Base-by-base conservation (phyloP, 2,329 filamentous ascomycete genomes). In the Alternaria sp. region DNA sequence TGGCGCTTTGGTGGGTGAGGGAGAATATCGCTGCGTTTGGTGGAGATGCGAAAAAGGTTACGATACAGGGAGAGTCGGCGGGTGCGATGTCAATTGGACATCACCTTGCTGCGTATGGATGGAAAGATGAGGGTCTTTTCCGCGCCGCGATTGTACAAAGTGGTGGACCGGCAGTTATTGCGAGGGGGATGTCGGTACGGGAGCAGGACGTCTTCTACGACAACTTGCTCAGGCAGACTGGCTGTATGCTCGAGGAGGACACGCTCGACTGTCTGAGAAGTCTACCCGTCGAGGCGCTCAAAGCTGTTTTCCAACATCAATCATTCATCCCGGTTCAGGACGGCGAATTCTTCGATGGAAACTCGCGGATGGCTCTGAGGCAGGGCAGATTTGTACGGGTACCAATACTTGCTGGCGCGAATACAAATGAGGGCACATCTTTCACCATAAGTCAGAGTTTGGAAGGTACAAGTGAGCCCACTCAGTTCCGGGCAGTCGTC, bases 341-440 rank as follows among this genome's bases (percentile, higher is more conserved):
- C 54, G 10, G 62, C 7, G 11, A 43, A 6, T 45, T 45, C 36
- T 43, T 57, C 32, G 30, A 11, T 4, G 43, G 46, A 32, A 21
- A 26, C 84, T 82, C 64, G 19, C 45, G 17, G 19, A 32, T 15
- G 9, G 40, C 32, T 32, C 11, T 19, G 17, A 52, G 44, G 36
- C 26, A 82, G 6, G 87, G 87, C 46, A 82, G 82, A 15, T 89
- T 90, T 65, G 84, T 89, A 62, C 83, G 85, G 50, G 85, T 90
- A 0, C 87, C 88, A 0, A 82, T 90, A 30, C 79, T 91, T 3
- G 79, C 85, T 45, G 89, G 89, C 6, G 83, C 83, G 28, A 90
- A 89, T 72, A 84, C 84, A 1, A 89, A 91, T 68, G 89, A 91
- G 71, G 89, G 87, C 3, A 61, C 58, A 5, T 44, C 58, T 6